A percentile compares a stretch with the other conserved stretches of the same genome.
Evolutionary conservation across 2,329 filamentous ascomycete genomes (phyloP).

Genomic region (Fusarium nelsonii): DNA sequence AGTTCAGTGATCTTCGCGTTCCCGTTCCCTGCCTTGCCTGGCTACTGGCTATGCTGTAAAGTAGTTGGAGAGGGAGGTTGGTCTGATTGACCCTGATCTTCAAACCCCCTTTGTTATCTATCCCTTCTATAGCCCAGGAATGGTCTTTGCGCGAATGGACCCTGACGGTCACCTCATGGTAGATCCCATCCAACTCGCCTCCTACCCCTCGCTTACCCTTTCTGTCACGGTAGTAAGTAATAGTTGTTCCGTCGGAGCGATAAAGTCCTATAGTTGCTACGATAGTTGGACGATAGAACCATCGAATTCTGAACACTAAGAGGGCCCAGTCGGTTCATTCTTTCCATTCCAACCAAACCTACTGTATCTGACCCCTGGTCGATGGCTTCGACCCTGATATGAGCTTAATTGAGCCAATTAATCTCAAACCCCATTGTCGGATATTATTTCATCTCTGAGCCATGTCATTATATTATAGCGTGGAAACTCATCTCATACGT

Average conservation of each 20-base stretch:
- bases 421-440: slow-evolving; percentile 21
- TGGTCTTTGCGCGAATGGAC: slow-evolving; percentile 3
- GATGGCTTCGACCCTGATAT: slow-evolving; percentile 30
- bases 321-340: slow-evolving; percentile 1
- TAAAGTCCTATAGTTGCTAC: slow-evolving; percentile 5
- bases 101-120: slow-evolving; percentile 19
- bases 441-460: slow-evolving; percentile 14
- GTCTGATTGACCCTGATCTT: slow-evolving; percentile 16
- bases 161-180: slow-evolving; percentile 8
- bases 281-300: slow-evolving; percentile 27
- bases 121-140: slow-evolving; percentile 15
- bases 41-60: neutral
- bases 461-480: neutral
- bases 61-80: neutral
- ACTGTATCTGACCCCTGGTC: slow-evolving; percentile 8
- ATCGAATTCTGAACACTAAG: slow-evolving; percentile 10
- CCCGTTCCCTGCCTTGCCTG: slow-evolving; percentile 19
- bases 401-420: slow-evolving; percentile 40
- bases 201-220: slow-evolving; percentile 5
- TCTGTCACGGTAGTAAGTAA: slow-evolving; percentile 7
- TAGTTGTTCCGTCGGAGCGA: slow-evolving; percentile 17
- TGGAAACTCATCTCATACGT: slow-evolving; percentile 28
- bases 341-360: slow-evolving; percentile 32
- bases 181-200: slow-evolving; percentile 20
- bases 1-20: slow-evolving; percentile 12